These are phyloP conservation scores for Serendipita sp. DNA, from an alignment of 768 basidiomycete genomes.

Conservation along the genomic window DNA sequence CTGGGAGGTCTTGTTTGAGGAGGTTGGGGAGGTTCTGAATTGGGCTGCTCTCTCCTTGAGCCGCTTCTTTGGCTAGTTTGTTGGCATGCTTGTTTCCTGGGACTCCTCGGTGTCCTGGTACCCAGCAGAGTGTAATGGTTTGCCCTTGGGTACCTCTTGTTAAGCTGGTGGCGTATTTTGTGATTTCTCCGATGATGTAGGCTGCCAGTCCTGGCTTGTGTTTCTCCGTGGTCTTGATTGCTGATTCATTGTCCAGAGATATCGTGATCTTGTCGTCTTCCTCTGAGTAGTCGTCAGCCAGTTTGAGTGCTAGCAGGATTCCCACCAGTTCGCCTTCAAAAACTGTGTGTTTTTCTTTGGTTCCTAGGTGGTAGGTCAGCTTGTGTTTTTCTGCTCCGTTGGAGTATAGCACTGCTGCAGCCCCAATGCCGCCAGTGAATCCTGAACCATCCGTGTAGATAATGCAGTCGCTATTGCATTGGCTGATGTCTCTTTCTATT, in stretches of 20 bases:
- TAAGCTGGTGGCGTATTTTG: neutral
- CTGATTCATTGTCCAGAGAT: neutral
- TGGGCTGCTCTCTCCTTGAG: neutral
- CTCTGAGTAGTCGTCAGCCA: too few relatives aligned
- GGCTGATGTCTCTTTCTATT: neutral
- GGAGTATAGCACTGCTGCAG: conserved; percentile 7
- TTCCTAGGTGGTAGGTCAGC: neutral
- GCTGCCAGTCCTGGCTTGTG: neutral
- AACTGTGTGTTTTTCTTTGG: neutral
- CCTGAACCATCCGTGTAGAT: conserved; percentile 7
- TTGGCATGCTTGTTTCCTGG: conserved; percentile 11
- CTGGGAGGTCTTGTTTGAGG: conserved; percentile 8
- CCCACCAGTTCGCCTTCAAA: conserved; percentile 4
- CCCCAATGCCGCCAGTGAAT: conserved; percentile 9
- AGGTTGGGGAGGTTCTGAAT: neutral
- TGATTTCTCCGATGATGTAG: neutral
- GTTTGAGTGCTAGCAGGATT: neutral
- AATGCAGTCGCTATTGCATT: neutral
- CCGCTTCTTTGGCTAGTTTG: conserved; percentile 9
- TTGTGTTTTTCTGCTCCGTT: neutral
- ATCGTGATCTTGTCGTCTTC: neutral
- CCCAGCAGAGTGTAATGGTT: conserved; percentile 6
- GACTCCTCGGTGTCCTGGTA: conserved; percentile 11
- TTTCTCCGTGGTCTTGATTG: neutral
- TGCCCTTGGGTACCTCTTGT: neutral